These are phyloP conservation scores for Trebouxia gelatinosa DNA, from an alignment of 163 green algal species.

Conservation along the genomic window DNA sequence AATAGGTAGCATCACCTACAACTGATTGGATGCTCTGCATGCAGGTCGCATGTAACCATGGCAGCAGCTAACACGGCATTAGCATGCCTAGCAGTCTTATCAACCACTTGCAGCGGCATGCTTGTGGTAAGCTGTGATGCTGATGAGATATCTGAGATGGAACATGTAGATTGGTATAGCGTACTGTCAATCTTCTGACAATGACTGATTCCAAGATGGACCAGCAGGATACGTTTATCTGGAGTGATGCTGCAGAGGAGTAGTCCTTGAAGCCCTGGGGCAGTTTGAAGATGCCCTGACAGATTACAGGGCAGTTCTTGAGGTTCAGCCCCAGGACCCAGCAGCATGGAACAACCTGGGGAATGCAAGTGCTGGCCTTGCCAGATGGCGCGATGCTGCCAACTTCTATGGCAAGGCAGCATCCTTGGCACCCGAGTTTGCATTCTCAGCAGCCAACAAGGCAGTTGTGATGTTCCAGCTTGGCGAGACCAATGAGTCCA, in stretches of 20 bases:
- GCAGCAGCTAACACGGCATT: too few species aligned
- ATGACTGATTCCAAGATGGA: too few species aligned
- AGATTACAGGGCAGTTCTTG: slow-evolving; percentile 83
- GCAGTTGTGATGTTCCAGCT: slow-evolving; percentile 83
- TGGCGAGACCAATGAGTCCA: slow-evolving; percentile 65
- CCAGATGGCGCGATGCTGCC: slow-evolving; percentile 10
- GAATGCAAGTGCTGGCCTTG: slow-evolving; percentile 55
- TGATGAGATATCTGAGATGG: too few species aligned
- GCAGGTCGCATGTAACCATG: too few species aligned
- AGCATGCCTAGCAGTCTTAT: too few species aligned
- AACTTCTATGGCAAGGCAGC: slow-evolving; percentile 70
- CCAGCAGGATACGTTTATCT: too few species aligned
- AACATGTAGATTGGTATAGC: too few species aligned
- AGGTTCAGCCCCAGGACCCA: slow-evolving; percentile 66
- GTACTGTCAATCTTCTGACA: too few species aligned
- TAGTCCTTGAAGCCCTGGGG: slow-evolving; percentile 74
- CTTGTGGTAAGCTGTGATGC: too few species aligned
- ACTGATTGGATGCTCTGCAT: too few species aligned
- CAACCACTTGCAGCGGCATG: too few species aligned
- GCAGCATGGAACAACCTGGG: slow-evolving; percentile 90
- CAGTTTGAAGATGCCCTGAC: slow-evolving; percentile 73
- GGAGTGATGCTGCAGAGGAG: slow-evolving; percentile 63
- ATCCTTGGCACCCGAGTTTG: slow-evolving; percentile 73
- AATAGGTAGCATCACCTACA: too few species aligned
- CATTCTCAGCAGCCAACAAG: slow-evolving; percentile 80